These are phyloP conservation scores for Malus domestica DNA, from an alignment of 306 rosid genomes.

Conservation along the genomic window DNA sequence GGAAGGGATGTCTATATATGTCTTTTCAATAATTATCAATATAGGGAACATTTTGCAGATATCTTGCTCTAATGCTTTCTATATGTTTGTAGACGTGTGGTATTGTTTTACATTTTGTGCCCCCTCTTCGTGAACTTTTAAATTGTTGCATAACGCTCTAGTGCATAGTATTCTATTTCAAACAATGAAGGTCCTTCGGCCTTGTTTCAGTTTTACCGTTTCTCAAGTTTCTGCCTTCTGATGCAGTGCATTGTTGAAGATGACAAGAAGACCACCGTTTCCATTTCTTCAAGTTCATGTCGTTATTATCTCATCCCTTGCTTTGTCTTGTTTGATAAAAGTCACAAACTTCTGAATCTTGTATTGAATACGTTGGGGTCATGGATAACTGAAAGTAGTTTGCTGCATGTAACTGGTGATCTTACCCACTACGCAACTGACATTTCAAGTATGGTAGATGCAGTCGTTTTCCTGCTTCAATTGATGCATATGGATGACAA, in stretches of 20 bases:
- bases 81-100: not conserved
- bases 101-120: not conserved
- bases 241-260: conserved; percentile 46
- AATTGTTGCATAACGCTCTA: not conserved
- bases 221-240: conserved; percentile 8
- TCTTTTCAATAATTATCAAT: not conserved
- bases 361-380: conserved; percentile 51
- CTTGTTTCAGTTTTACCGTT: not conserved
- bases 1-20: not conserved
- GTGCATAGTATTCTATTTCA: not conserved
- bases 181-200: not conserved
- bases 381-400: conserved; percentile 28
- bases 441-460: conserved; percentile 26
- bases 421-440: conserved; percentile 16
- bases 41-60: not conserved
- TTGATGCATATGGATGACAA: conserved; percentile 45
- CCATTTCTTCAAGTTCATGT: conserved; percentile 19
- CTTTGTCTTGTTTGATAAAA: conserved; percentile 55
- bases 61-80: not conserved
- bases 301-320: conserved; percentile 57
- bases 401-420: conserved; percentile 11
- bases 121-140: not conserved
- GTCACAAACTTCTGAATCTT: conserved; percentile 50
- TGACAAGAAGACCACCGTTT: conserved; percentile 14
- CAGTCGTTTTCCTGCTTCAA: conserved; percentile 36